A percentile compares a stretch with the other conserved stretches of the same genome.
phyloP scores from a whole-genome alignment of 371 early-diverging fungal species.

The Capillidium heterosporum region DNA sequence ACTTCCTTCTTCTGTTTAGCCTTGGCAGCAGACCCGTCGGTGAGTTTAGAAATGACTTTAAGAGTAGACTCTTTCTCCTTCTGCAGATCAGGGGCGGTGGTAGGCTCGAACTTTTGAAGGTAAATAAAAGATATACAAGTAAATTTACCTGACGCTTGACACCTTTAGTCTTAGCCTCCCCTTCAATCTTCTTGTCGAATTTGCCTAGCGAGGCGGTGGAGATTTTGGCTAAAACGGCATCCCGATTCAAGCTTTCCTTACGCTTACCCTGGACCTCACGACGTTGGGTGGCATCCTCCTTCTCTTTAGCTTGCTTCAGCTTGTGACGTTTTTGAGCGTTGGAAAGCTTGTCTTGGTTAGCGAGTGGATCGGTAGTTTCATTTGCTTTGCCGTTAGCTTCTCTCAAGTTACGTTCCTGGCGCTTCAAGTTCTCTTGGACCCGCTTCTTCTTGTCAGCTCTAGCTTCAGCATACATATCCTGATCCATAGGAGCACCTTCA shows the following conservation, averaged over 20 bases:
- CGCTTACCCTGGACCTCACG: constrained; percentile 25
- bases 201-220: constrained; percentile 81
- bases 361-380: constrained; percentile 18
- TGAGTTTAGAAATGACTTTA: not conserved
- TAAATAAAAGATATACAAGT: not conserved
- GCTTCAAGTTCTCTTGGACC: constrained; percentile 67
- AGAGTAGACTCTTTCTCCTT: not conserved
- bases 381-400: constrained; percentile 37
- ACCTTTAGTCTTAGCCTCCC: constrained; percentile 64
- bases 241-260: constrained; percentile 46
- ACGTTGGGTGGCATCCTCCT: constrained; percentile 16
- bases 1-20: not conserved
- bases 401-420: constrained; percentile 63
- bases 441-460: constrained; percentile 72
- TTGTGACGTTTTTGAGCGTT: not conserved
- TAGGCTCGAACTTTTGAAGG: not conserved
- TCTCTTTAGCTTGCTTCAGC: constrained; percentile 6
- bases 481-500: constrained; percentile 53
- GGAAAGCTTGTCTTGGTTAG: too few species aligned
- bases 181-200: constrained; percentile 63
- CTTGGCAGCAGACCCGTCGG: not conserved
- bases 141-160: constrained; percentile 38
- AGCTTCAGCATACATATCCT: constrained; percentile 61
- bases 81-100: not conserved
- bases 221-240: constrained; percentile 40